These are phyloP conservation scores for Cladorrhinum sp. DNA, from an alignment of 2,329 filamentous ascomycete genomes.

Conservation along the genomic window DNA sequence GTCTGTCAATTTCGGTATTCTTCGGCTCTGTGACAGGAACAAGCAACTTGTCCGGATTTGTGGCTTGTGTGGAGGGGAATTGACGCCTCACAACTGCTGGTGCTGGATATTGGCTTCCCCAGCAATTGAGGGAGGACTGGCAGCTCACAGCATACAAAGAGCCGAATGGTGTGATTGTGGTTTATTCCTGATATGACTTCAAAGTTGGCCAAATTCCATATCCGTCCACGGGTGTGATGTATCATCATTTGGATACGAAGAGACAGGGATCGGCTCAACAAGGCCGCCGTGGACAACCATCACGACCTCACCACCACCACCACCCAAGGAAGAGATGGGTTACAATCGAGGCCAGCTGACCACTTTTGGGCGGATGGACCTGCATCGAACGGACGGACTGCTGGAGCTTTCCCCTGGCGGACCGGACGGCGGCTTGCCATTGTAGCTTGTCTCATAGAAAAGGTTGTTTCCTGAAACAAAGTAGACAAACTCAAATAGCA, in stretches of 20 bases:
- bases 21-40: not conserved
- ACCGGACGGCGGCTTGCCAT: constrained; percentile 1
- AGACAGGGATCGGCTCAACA: constrained; percentile 6
- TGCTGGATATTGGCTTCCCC: not conserved
- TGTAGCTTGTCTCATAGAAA: constrained; percentile 8
- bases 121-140: not conserved
- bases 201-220: not conserved
- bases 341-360: constrained; percentile 9
- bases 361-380: constrained; percentile 1
- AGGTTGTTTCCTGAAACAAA: constrained; percentile 17
- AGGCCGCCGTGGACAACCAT: not conserved
- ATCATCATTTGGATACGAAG: constrained; percentile 9
- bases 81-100: not conserved
- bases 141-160: not conserved
- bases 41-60: not conserved
- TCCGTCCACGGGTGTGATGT: not conserved
- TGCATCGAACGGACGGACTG: constrained; percentile 5
- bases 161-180: not conserved
- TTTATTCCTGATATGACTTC: not conserved
- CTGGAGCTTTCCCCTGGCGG: constrained; percentile 6
- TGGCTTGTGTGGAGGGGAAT: not conserved
- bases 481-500: constrained; percentile 8
- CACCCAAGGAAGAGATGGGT: constrained; percentile 3
- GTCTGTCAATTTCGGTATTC: constrained; percentile 6
- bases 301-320: not conserved